phyloP scores from a whole-genome alignment of 2,329 filamentous ascomycete species.

The Diaporthe sp. region DNA sequence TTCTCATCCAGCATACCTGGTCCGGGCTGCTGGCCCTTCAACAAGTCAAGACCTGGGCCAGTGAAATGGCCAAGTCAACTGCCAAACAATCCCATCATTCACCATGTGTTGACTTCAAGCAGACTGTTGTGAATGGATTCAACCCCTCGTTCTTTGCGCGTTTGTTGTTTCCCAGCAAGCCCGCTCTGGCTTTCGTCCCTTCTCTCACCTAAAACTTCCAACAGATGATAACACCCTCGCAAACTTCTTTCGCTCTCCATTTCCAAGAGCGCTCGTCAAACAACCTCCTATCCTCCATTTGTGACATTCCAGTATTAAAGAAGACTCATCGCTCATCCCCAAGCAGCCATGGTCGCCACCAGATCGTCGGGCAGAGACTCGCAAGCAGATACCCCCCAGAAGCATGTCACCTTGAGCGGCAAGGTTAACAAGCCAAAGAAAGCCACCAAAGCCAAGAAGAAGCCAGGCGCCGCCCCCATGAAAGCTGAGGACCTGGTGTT shows the following conservation, averaged over 20 bases:
- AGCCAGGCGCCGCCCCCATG: too few species aligned
- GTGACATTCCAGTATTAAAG: too few species aligned
- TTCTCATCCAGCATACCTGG: too few species aligned
- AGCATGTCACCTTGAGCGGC: not conserved
- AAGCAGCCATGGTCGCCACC: constrained; percentile 2
- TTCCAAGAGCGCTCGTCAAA: too few species aligned
- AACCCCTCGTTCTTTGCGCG: not conserved
- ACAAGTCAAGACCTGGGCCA: not conserved
- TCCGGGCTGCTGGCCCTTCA: not conserved
- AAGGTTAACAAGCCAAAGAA: not conserved
- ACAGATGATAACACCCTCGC: not conserved
- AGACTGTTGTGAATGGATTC: not conserved
- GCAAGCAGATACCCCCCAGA: not conserved
- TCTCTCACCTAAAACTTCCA: not conserved
- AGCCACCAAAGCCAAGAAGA: not conserved
- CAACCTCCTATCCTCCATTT: too few species aligned
- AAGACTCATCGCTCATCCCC: not conserved
- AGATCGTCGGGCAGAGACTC: not conserved
- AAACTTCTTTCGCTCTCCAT: not conserved
- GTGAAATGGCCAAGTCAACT: not conserved
- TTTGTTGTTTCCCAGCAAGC: not conserved
- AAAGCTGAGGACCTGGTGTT: not conserved
- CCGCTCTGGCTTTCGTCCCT: not conserved
- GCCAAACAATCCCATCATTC: too few species aligned
- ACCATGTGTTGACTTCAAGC: not conserved